phyloP scores from a whole-genome alignment of 2,329 filamentous ascomycete species.

The Exophiala alcalophila region DNA sequence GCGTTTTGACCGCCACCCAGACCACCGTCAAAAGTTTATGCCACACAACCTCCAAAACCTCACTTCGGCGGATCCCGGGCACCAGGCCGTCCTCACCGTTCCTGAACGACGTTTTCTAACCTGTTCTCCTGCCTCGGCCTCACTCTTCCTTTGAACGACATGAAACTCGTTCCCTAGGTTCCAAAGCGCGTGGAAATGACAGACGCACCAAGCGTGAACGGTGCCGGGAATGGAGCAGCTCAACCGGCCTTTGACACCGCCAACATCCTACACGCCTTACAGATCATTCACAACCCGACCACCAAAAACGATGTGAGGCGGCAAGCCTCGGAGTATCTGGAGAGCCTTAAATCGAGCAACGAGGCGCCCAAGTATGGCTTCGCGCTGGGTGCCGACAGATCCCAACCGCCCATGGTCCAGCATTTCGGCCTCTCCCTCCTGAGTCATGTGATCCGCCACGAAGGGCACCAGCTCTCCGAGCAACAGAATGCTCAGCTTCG shows the following conservation, averaged over 20 bases:
- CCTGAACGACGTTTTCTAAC: no score
- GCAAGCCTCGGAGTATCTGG: conserved; percentile 80
- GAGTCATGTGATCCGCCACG: conserved; percentile 83
- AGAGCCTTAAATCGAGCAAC: conserved; percentile 73
- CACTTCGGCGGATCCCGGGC: no score
- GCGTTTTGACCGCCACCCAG: no score
- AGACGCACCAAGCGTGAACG: conserved; percentile 5
- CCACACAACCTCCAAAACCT: no score
- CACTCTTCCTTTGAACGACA: neutral
- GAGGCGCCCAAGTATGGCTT: conserved; percentile 85
- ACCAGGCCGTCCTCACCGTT: no score
- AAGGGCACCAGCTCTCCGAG: conserved; percentile 69
- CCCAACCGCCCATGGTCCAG: conserved; percentile 76
- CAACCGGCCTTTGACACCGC: conserved; percentile 33
- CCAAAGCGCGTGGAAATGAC: conserved; percentile 15
- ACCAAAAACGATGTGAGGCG: conserved; percentile 78
- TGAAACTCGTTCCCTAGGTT: no score
- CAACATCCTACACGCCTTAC: conserved; percentile 75
- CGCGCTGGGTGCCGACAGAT: conserved; percentile 70
- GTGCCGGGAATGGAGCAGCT: conserved; percentile 9
- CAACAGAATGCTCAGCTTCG: conserved; percentile 68
- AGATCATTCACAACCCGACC: conserved; percentile 78
- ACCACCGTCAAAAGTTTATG: neutral
- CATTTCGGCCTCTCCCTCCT: conserved; percentile 92
- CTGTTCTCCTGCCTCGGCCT: no score